Evolutionary conservation across 805 yeast species (phyloP).

Genomic region (Ogataea trehalophila): DNA sequence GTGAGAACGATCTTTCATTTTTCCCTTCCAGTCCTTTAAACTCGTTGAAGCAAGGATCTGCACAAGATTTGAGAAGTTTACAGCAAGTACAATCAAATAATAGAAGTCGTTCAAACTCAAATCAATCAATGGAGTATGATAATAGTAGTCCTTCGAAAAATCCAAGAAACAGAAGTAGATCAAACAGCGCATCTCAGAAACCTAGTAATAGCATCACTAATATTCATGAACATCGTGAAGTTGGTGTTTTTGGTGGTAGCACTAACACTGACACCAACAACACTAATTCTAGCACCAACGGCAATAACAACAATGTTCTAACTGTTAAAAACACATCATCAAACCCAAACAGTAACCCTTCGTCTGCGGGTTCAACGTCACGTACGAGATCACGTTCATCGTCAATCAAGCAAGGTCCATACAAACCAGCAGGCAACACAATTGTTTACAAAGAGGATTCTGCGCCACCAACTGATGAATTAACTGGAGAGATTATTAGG

Average conservation of each 20-base stretch:
- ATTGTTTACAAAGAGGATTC: constrained; percentile 12
- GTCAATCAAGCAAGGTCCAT: constrained; percentile 10
- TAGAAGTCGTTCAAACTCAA: constrained; percentile 27
- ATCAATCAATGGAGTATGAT: constrained; percentile 12
- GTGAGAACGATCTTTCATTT: constrained; percentile 19
- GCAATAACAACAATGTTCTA: neutral
- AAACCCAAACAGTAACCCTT: neutral
- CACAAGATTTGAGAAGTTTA: constrained; percentile 12
- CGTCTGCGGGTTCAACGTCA: constrained; percentile 9
- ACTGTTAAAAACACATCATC: neutral
- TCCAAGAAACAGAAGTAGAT: constrained; percentile 18
- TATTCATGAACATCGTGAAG: constrained; percentile 10
- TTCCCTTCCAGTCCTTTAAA: constrained; percentile 23
- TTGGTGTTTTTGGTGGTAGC: neutral
- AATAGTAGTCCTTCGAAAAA: constrained; percentile 8
- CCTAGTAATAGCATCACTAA: constrained; percentile 17
- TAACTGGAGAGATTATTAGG: constrained; percentile 26
- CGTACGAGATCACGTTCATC: constrained; percentile 20
- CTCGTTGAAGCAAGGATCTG: constrained; percentile 23
- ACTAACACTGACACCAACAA: neutral
- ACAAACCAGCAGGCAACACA: constrained; percentile 18
- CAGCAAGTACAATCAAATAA: constrained; percentile 8
- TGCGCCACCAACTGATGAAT: constrained; percentile 6
- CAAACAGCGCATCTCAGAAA: constrained; percentile 23
- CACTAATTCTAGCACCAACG: no score